Percentiles rank a stretch among this genome's conserved stretches.
Evolutionary conservation across 176 grass and related monocot species (phyloP).

Genomic region (Thinopyrum elongatum): DNA sequence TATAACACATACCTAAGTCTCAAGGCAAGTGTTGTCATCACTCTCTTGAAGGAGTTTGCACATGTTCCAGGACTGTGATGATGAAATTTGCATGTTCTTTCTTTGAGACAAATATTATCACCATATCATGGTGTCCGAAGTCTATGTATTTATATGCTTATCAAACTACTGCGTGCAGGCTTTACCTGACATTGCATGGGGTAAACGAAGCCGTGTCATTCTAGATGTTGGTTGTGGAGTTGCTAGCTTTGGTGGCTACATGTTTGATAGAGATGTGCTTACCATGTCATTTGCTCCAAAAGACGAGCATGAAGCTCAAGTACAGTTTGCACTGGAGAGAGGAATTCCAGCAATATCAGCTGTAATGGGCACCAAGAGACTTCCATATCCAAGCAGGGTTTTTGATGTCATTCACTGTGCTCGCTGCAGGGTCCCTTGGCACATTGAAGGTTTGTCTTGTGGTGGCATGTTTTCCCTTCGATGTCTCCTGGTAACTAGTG

Average conservation of each 20-base stretch:
- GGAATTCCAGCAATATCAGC: constrained; percentile 98
- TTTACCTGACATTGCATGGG: constrained; percentile 91
- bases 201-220: constrained; percentile 72
- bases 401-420: constrained; percentile 97
- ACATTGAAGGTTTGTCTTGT: constrained; percentile 77
- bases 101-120: background rate
- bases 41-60: background rate
- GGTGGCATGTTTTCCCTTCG: constrained; percentile 9
- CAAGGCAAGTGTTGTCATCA: background rate
- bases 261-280: constrained; percentile 96
- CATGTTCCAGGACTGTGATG: background rate
- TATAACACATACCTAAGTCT: background rate
- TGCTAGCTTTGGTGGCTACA: constrained; percentile 97
- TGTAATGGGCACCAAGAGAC: constrained; percentile 98
- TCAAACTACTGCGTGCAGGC: constrained; percentile 49
- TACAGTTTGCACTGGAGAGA: constrained; percentile 98
- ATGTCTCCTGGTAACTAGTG: background rate
- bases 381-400: constrained; percentile 84
- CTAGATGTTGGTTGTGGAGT: constrained; percentile 98
- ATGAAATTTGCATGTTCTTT: background rate
- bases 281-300: constrained; percentile 99
- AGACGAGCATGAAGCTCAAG: constrained; percentile 99
- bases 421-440: constrained; percentile 96
- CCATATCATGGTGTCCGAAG: background rate
- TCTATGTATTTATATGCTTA: background rate